phyloP scores from a whole-genome alignment of 352 stramenopile species.

The Aphanomyces stellatus region DNA sequence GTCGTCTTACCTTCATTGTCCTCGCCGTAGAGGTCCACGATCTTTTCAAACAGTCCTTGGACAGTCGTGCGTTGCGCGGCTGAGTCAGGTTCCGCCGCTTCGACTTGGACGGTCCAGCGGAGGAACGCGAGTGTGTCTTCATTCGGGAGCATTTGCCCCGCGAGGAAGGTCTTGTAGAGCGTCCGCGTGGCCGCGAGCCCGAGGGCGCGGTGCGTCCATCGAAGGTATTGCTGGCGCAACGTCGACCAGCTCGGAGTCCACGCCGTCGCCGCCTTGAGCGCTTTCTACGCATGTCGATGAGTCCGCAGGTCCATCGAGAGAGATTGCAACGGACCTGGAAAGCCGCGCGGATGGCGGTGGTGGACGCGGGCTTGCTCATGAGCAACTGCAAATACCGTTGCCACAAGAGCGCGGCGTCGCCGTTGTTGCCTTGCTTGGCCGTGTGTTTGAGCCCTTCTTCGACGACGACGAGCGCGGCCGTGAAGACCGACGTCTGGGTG shows the following conservation, averaged over 20 bases:
- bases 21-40: constrained; percentile 66
- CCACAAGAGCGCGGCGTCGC: constrained; percentile 23
- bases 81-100: constrained; percentile 32
- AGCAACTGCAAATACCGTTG: constrained; percentile 37
- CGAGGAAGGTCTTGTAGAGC: constrained; percentile 62
- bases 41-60: constrained; percentile 68
- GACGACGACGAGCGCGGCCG: constrained; percentile 37
- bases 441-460: constrained; percentile 30
- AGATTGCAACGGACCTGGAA: neutral
- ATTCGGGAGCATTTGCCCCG: constrained; percentile 53
- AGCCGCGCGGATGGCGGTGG: neutral
- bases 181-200: constrained; percentile 34
- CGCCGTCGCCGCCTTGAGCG: constrained; percentile 34
- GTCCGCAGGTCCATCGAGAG: neutral
- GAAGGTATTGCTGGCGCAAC: constrained; percentile 55
- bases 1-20: constrained; percentile 31
- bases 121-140: constrained; percentile 57
- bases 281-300: constrained; percentile 28
- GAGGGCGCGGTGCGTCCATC: constrained; percentile 36
- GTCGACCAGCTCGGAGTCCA: constrained; percentile 44
- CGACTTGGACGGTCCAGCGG: constrained; percentile 54
- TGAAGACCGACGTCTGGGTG: constrained; percentile 19
- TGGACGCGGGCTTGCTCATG: neutral
- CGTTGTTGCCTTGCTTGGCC: too few relatives aligned
- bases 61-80: constrained; percentile 35